Conservation (phyloP, 106 monocot genomes). For the Cymbidium sinense region DNA sequence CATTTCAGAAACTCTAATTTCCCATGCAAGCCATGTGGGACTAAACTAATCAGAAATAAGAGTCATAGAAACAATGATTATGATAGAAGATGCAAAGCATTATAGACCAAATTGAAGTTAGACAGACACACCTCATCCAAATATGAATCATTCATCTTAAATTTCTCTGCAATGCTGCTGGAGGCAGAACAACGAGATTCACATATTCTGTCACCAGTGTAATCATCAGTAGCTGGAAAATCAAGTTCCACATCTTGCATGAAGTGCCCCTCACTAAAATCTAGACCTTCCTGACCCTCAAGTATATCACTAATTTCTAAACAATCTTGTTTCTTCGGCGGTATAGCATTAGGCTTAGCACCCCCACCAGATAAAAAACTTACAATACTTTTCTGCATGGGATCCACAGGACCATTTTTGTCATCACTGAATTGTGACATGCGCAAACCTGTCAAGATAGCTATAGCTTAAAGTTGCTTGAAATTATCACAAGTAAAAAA, state of each 20-base stretch:
- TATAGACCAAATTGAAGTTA: neutral
- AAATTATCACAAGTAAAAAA: neutral
- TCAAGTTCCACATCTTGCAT: slow-evolving; percentile 8
- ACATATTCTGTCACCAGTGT: neutral
- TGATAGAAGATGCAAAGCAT: neutral
- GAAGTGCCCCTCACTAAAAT: slow-evolving; percentile 6
- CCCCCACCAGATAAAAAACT: slow-evolving; percentile 37
- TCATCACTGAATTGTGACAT: slow-evolving; percentile 81
- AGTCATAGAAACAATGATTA: neutral
- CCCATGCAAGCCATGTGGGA: neutral
- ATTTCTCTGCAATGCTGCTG: neutral
- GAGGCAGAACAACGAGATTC: slow-evolving; percentile 11
- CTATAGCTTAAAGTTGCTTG: neutral
- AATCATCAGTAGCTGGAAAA: slow-evolving; percentile 8
- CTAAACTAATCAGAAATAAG: neutral
- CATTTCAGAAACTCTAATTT: neutral
- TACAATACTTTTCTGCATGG: slow-evolving; percentile 67
- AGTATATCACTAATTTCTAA: slow-evolving; percentile 15
- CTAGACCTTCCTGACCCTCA: slow-evolving; percentile 13
- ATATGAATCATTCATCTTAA: slow-evolving; percentile 9
- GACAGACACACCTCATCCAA: slow-evolving; percentile 10
- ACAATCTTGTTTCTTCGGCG: slow-evolving; percentile 2
- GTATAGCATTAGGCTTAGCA: slow-evolving; percentile 7
- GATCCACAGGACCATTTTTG: slow-evolving; percentile 37
- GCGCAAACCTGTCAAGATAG: slow-evolving; percentile 54